Evolutionary conservation across 2,329 filamentous ascomycete species (phyloP), one percentile per base, ranked within the genome.

Genomic region (Lasiodiplodia sp.): DNA sequence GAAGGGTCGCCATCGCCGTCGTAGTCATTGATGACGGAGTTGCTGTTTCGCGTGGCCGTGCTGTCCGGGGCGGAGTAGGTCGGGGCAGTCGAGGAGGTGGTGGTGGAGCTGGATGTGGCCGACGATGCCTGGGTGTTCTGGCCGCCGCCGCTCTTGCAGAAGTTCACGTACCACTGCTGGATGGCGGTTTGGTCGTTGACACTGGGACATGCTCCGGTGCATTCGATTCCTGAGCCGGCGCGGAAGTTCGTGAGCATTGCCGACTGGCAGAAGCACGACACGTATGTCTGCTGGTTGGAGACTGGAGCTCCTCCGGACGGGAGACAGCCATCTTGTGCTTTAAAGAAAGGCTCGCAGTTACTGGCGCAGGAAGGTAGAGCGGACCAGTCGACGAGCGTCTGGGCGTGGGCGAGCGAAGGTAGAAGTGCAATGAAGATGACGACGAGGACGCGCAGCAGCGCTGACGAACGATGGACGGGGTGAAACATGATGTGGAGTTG

Each of bases 201-300:
- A 8, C 79, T 81, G 14, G 83, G 79, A 74, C 91, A 93, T 25
- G 82, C 83, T 18, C 80, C 74, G 69, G 88, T 86, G 80, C 92
- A 94, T 16, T 92, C 85, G n/a, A 34, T 18, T 21, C 23, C 31
- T 10, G 55, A 57, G 4, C 87, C 87, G 23, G 31, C 18, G 4
- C 83, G 80, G 4, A 86, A 83, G 40, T 82, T 81, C 38, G 87
- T 86, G 68, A 93, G 88, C 25, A 85, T 81, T 14, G 83, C 71
- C 62, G 91, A 88, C 73, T 85, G 82, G 81, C 93, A 97, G 82
- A 96, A 94, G 80, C 93, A 96, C 44, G 84, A 83, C 64, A 88
- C 83, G 77, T 91, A 92, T 53, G 83, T 86, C 23, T 78, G 75
- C 51, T 85, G 77, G 58, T 84, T 83, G 62, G 84, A 83, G 7